These are phyloP conservation scores for Triticum dicoccoides DNA, from an alignment of 176 grass and related monocot species.

Conservation along the genomic window DNA sequence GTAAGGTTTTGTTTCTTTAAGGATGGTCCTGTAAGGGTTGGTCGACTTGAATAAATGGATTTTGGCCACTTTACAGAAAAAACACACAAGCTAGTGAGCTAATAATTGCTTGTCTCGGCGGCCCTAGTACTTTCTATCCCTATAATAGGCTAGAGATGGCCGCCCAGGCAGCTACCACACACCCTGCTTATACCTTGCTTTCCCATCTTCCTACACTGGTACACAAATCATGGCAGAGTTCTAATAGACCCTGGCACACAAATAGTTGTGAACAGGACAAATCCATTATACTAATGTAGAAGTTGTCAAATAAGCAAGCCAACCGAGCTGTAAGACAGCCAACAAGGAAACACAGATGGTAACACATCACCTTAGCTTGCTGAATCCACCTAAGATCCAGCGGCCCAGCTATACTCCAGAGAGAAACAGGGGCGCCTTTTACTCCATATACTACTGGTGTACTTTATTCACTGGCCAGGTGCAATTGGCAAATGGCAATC, in stretches of 20 bases:
- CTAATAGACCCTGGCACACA: not conserved
- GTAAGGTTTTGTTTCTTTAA: not conserved
- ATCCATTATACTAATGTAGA: not conserved
- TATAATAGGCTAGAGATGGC: not conserved
- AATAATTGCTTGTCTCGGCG: not conserved
- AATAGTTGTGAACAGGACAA: slow-evolving; percentile 8
- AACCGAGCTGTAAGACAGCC: slow-evolving; percentile 6
- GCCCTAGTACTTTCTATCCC: not conserved
- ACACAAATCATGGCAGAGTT: not conserved
- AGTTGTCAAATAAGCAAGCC: not conserved
- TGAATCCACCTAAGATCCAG: not conserved
- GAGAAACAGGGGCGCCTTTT: not conserved
- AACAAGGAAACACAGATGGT: not conserved
- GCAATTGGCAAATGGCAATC: not conserved
- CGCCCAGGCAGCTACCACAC: not conserved
- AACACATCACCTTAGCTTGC: not conserved
- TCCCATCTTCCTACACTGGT: not conserved
- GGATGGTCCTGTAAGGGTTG: too few species aligned
- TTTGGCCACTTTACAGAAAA: not conserved
- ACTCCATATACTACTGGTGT: not conserved
- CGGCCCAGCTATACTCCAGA: not conserved
- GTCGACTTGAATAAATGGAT: too few species aligned
- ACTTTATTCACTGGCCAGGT: not conserved
- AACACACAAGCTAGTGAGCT: not conserved
- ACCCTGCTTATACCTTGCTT: not conserved